Evolutionary conservation across 805 yeast species (phyloP).

Genomic region (Saccharomycopsis schoenii): DNA sequence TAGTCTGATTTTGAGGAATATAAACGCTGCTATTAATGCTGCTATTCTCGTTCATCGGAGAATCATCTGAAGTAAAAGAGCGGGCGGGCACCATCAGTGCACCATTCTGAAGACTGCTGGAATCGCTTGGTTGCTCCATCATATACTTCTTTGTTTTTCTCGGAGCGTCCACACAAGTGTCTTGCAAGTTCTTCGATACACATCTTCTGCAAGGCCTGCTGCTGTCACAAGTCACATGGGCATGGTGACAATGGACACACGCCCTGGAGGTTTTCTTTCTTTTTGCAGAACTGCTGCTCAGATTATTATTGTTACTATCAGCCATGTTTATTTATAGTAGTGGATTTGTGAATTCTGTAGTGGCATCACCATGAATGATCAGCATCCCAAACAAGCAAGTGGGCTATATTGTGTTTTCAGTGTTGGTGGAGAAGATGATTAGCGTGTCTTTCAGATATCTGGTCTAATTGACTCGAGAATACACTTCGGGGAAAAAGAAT

Average conservation of each 20-base stretch:
- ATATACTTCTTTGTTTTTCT: constrained; percentile 78
- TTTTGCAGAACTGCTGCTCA: neutral
- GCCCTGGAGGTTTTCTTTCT: constrained; percentile 74
- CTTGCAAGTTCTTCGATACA: constrained; percentile 52
- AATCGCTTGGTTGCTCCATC: constrained; percentile 41
- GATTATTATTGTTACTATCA: neutral
- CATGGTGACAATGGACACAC: constrained; percentile 81
- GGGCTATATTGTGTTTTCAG: neutral
- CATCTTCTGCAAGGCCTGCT: constrained; percentile 78
- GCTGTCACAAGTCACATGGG: constrained; percentile 88
- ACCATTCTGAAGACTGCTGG: neutral
- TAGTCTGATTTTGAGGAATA: neutral
- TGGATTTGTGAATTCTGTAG: neutral
- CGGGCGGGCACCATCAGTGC: neutral
- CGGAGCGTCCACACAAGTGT: constrained; percentile 80
- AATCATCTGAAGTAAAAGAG: neutral
- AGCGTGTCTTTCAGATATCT: neutral
- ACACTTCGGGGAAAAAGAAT: too few species aligned
- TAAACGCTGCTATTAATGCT: neutral
- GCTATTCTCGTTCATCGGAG: neutral
- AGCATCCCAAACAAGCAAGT: neutral
- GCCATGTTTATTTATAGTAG: neutral
- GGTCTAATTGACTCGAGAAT: neutral
- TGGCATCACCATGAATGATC: neutral
- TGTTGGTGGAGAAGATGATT: neutral